A percentile compares a stretch with the other conserved stretches of the same genome.
These are phyloP conservation scores for Ensete ventricosum DNA, from an alignment of 176 grass and related monocot genomes.

Conservation along the genomic window DNA sequence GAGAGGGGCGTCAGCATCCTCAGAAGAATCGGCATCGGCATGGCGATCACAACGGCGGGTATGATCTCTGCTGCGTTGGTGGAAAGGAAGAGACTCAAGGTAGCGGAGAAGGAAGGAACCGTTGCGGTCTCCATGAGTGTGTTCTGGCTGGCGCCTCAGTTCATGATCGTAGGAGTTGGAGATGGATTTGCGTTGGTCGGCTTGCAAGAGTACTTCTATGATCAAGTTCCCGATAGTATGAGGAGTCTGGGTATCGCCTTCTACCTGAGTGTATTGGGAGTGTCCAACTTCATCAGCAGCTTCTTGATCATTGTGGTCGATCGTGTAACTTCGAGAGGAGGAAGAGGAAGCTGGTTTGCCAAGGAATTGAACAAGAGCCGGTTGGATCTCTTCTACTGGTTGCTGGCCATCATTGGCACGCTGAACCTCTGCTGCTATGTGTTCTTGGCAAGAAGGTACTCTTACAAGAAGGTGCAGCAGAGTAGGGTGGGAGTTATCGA, in stretches of 20 bases:
- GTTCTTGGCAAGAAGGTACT: slow-evolving; percentile 39
- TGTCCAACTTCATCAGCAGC: slow-evolving; percentile 54
- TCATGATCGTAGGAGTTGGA: slow-evolving; percentile 41
- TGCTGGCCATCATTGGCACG: slow-evolving; percentile 31
- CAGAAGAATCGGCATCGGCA: slow-evolving; percentile 60
- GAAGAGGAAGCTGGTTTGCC: slow-evolving; percentile 36
- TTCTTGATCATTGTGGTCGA: slow-evolving; percentile 41
- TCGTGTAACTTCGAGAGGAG: slow-evolving; percentile 18
- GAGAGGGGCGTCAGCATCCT: slow-evolving; percentile 86
- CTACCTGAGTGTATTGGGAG: slow-evolving; percentile 63
- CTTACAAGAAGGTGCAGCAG: slow-evolving; percentile 55
- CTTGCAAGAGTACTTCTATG: slow-evolving; percentile 82
- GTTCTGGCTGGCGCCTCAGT: slow-evolving; percentile 46
- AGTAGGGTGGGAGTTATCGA: slow-evolving; percentile 12
- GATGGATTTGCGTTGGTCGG: slow-evolving; percentile 74
- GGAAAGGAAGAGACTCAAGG: slow-evolving; percentile 33
- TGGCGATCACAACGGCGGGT: slow-evolving; percentile 26
- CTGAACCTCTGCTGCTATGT: slow-evolving; percentile 49
- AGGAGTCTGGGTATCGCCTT: slow-evolving; percentile 69
- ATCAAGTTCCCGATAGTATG: slow-evolving; percentile 75
- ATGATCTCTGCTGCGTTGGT: slow-evolving; percentile 35
- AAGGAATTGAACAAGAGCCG: slow-evolving; percentile 57
- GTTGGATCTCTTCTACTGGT: slow-evolving; percentile 71
- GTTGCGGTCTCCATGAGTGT: slow-evolving; percentile 2
- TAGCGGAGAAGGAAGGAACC: neutral